Base-by-base conservation (phyloP, 495 filamentous ascomycete species). In the Podospora bellae-mahoneyi region DNA sequence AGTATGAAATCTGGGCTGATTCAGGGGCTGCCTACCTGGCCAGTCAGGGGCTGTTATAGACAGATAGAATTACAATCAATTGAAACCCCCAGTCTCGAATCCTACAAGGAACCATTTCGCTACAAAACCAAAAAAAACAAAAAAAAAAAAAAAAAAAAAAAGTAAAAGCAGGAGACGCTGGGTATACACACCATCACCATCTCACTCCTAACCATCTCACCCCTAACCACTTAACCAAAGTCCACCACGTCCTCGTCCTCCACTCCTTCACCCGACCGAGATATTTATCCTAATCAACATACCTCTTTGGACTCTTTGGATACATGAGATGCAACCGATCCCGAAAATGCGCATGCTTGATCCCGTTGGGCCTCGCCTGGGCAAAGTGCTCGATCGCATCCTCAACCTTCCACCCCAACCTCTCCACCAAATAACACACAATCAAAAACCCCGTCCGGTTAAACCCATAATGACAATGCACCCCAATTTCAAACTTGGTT, bases 381-480 rank as follows among this genome's bases (percentile, higher is more conserved):
- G 88, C 88, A 78, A 98, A 98, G 69, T 89, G 87, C 58, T 92
- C 87, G 65, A 97, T 89, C 4, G 94, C 94, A 66, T 89, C 87
- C 72, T 91, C 86, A 16, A 96, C 85, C 61, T 79, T 81, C 75
- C 84, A 96, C 1, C 86, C 87, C 71, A 89, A 83, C 65, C 87
- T 84, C 79, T 98, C 94, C 62, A 98, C 91, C 5, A 97, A 79
- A 71, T 98, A 98, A 72, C 89, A 92, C n/a, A 90, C 89, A 44
- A 98, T 88, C 73, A 97, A 89, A 75, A 94, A 97, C 1, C 94
- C 93, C 0, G 93, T 96, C 44, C 93, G 86, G 74, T 97, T 96
- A 80, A 92, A 97, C 0, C 94, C 94, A 70, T 98, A 97, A 73
- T 98, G 94, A 73, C 94, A 97, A 75, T 98, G 94, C 1, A 97